Evolutionary conservation across 148 eudicot species (phyloP), one percentile per base, ranked within the genome.

Genomic region (Spergularia bocconei): DNA sequence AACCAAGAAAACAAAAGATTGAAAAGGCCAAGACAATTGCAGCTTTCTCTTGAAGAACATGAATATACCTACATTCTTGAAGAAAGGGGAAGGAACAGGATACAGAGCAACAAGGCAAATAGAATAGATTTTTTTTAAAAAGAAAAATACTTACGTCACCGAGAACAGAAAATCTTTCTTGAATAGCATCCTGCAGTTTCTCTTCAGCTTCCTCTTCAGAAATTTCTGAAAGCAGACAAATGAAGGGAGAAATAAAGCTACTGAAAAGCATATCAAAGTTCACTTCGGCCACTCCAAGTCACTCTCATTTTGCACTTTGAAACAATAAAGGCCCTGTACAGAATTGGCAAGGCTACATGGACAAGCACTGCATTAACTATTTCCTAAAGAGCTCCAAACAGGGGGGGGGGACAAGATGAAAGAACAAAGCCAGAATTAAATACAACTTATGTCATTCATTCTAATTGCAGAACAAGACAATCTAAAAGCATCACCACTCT

Each of bases 121-220:
- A 52, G 47, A 52, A 25, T 25, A 16, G 11, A 56, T 5, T 11
- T 11, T 48, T 56, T 47, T 50, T 23, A 51, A n/a, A n/a, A n/a
- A 79, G 69, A 63, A 73, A 55, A 23, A 79, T 51, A 57, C 97
- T 57, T 87, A 94, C 98, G 75, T 91, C 96, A 70, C 97, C 96
- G 81, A 94, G 88, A 67, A 89, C 93, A 55, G 96, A 79, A 84
- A 94, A 94, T 67, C 85, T 94, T 78, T 94, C 98, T 80, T 91
- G 98, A 86, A 94, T 94, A 71, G 93, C 98, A 77, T 91, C 90
- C 78, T 94, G 98, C 79, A 94, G 80, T 67, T 82, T 84, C 79
- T 91, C 88, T 85, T 94, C 98, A 73, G 98, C 98, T 87, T 94
- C 97, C 75, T 87, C 93, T 84, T 91, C 98, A 9, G 97, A 91